These are phyloP conservation scores for Leccinum griseonigrum DNA, from an alignment of 1,284 basidiomycete species.

Conservation along the genomic window DNA sequence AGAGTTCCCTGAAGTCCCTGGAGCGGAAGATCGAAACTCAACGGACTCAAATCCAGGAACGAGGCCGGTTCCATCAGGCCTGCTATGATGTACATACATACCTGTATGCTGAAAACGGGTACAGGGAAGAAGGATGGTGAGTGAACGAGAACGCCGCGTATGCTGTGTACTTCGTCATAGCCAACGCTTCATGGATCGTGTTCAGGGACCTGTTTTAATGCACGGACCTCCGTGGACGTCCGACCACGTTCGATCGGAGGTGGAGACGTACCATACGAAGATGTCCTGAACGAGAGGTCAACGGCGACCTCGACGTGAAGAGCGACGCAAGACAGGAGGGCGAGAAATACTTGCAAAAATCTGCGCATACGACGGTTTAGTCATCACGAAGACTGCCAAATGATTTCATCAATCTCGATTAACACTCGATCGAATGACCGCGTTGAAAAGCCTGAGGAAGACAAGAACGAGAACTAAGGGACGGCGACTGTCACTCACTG, in stretches of 20 bases:
- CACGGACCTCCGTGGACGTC: not conserved
- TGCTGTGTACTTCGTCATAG: not conserved
- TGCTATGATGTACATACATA: not conserved
- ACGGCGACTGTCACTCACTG: not conserved
- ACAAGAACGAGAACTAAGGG: not conserved
- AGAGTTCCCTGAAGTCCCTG: not conserved
- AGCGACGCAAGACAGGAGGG: not conserved
- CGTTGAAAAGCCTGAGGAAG: not conserved
- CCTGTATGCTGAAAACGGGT: not conserved
- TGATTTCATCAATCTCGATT: not conserved
- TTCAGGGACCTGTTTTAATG: not conserved
- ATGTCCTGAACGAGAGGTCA: not conserved
- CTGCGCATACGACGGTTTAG: not conserved
- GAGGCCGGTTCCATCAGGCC: not conserved
- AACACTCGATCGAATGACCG: not conserved
- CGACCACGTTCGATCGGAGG: not conserved
- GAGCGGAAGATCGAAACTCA: not conserved
- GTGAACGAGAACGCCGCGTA: not conserved
- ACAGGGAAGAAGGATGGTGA: not conserved
- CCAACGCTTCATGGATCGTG: slow-evolving; percentile 8
- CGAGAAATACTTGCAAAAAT: not conserved
- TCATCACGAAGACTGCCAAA: slow-evolving; percentile 7
- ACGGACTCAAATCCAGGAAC: not conserved
- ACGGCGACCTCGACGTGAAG: not conserved
- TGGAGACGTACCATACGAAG: not conserved